phyloP scores from a whole-genome alignment of 768 basidiomycete species.

The Collybia mongolica region DNA sequence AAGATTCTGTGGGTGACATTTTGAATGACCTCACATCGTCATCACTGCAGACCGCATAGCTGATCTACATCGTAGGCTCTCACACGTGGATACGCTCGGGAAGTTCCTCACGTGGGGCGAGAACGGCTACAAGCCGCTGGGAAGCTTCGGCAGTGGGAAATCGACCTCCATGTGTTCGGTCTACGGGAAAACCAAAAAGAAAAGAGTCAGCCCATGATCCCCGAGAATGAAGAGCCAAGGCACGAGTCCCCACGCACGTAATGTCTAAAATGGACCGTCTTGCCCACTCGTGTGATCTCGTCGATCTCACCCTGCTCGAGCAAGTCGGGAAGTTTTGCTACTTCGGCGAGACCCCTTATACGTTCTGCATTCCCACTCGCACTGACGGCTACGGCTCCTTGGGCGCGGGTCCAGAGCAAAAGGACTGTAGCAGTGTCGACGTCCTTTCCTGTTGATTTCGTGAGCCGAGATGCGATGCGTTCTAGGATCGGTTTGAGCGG shows the following conservation, averaged over 20 bases:
- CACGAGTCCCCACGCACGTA: slow-evolving; percentile 22
- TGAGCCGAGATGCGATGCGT: slow-evolving; percentile 19
- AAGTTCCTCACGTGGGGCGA: no score
- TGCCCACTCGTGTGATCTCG: slow-evolving; percentile 33
- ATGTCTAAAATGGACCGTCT: slow-evolving; percentile 30
- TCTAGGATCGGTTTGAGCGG: slow-evolving; percentile 37
- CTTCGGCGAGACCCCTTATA: slow-evolving; percentile 26
- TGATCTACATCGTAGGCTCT: no score
- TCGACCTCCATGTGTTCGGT: slow-evolving; percentile 34
- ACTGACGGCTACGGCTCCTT: slow-evolving; percentile 30
- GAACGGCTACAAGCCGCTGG: slow-evolving; percentile 11
- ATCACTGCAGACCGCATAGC: no score
- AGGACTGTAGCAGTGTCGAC: slow-evolving; percentile 23
- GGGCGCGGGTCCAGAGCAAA: slow-evolving; percentile 31
- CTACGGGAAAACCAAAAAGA: slow-evolving; percentile 14
- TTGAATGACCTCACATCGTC: no score
- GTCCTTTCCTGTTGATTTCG: slow-evolving; percentile 14
- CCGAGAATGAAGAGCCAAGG: no score
- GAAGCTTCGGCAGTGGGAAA: slow-evolving; percentile 31
- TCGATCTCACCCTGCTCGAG: slow-evolving; percentile 28
- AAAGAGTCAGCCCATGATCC: neutral
- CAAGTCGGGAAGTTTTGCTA: slow-evolving; percentile 26
- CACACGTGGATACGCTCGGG: no score
- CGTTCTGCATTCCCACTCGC: slow-evolving; percentile 28
- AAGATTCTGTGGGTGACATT: no score